Conservation (phyloP, 2,329 filamentous ascomycete species). For the Penicillium sp. region DNA sequence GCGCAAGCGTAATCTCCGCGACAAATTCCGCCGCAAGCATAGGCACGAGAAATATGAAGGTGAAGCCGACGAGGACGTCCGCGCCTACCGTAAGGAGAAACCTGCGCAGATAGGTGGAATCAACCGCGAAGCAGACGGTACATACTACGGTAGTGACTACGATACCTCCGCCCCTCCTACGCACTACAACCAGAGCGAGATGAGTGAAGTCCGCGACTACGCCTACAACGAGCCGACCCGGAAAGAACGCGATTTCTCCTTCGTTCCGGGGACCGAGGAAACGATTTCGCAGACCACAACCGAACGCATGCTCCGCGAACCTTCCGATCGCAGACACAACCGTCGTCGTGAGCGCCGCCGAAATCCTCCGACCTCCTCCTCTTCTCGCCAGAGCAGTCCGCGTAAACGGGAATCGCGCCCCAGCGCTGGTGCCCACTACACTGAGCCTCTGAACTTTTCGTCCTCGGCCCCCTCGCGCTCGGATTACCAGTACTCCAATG, state of each 20-base stretch:
- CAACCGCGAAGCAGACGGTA: conserved; percentile 80
- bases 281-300: conserved; percentile 42
- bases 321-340: conserved; percentile 35
- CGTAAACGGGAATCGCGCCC: conserved; percentile 42
- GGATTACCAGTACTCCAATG: conserved; percentile 48
- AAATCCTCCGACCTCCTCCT: conserved; percentile 31
- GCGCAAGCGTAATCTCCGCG: conserved; percentile 43
- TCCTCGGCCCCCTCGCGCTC: conserved; percentile 44
- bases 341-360: conserved; percentile 38
- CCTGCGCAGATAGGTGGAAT: conserved; percentile 85
- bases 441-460: conserved; percentile 50
- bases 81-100: conserved; percentile 84
- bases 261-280: conserved; percentile 55
- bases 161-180: conserved; percentile 67
- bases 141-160: conserved; percentile 78
- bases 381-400: conserved; percentile 42
- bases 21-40: conserved; percentile 43
- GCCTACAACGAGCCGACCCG: conserved; percentile 35
- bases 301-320: conserved; percentile 37
- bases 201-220: conserved; percentile 55
- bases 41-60: conserved; percentile 63
- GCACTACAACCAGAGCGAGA: conserved; percentile 49
- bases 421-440: conserved; percentile 41
- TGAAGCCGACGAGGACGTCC: conserved; percentile 70
- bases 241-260: conserved; percentile 51